A percentile compares a stretch with the other conserved stretches of the same genome.
phyloP scores from a whole-genome alignment of 148 eudicot genomes.

The Diospyros kaki region DNA sequence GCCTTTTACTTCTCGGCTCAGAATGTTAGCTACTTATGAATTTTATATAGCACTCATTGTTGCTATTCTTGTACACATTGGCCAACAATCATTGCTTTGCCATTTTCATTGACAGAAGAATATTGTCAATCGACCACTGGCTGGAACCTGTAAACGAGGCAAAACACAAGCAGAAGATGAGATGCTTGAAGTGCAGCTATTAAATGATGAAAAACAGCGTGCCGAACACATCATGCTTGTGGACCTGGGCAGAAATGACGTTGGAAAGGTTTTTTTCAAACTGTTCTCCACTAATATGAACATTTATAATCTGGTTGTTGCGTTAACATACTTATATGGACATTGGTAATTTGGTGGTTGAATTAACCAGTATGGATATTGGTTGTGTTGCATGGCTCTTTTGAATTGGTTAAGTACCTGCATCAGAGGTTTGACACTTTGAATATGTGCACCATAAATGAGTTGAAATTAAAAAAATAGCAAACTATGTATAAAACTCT shows the following conservation, averaged over 20 bases:
- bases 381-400: too few relatives aligned
- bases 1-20: neutral
- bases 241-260: conserved; percentile 52
- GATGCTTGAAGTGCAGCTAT: conserved; percentile 28
- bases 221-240: conserved; percentile 63
- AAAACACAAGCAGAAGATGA: conserved; percentile 37
- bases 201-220: conserved; percentile 45
- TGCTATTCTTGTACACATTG: neutral
- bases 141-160: conserved; percentile 54
- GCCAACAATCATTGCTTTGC: neutral
- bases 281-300: neutral
- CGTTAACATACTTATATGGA: too few relatives aligned
- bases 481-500: too few relatives aligned
- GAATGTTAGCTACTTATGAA: conserved; percentile 1
- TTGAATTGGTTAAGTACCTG: too few relatives aligned
- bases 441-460: too few relatives aligned
- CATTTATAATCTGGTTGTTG: too few relatives aligned
- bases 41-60: neutral
- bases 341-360: too few relatives aligned
- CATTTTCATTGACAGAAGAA: conserved; percentile 27
- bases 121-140: conserved; percentile 51
- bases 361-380: too few relatives aligned
- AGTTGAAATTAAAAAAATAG: too few relatives aligned
- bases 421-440: too few relatives aligned
- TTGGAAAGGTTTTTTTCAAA: conserved; percentile 40